phyloP scores from a whole-genome alignment of 2,329 filamentous ascomycete genomes.

The Fusarium tjaetaba region DNA sequence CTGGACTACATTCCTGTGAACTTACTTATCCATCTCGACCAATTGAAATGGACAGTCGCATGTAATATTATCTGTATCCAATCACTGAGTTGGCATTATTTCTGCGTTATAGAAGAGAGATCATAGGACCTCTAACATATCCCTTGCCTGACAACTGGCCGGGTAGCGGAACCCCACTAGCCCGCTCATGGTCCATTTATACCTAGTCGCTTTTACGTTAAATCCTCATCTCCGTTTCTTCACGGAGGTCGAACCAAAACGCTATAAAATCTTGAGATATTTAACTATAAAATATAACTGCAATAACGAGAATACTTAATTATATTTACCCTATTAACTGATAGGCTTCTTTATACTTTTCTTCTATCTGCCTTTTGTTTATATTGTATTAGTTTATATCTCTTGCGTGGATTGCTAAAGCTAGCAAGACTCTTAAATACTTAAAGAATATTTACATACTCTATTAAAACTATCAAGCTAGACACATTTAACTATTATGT shows the following conservation, averaged over 20 bases:
- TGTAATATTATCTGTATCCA: neutral
- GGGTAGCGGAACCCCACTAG: rapidly evolving
- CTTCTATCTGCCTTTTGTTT: neutral
- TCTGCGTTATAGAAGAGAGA: neutral
- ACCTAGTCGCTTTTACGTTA: neutral
- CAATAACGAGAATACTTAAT: neutral
- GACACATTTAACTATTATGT: neutral
- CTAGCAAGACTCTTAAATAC: neutral
- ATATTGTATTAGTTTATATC: neutral
- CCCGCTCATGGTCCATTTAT: rapidly evolving
- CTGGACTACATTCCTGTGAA: rapidly evolving
- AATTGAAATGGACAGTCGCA: rapidly evolving
- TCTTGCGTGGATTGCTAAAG: rapidly evolving
- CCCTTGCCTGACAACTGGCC: neutral
- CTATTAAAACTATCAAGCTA: neutral
- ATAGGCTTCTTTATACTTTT: neutral
- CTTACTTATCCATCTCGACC: neutral
- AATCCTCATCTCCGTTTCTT: neutral
- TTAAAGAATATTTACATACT: neutral
- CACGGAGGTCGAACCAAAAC: neutral
- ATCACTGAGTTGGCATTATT: neutral
- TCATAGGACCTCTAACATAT: neutral
- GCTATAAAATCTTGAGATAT: neutral
- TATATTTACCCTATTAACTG: neutral
- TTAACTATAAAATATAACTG: neutral